A percentile compares a stretch with the other conserved stretches of the same genome.
phyloP scores from a whole-genome alignment of 495 filamentous ascomycete genomes.

The Zalerion maritima region DNA sequence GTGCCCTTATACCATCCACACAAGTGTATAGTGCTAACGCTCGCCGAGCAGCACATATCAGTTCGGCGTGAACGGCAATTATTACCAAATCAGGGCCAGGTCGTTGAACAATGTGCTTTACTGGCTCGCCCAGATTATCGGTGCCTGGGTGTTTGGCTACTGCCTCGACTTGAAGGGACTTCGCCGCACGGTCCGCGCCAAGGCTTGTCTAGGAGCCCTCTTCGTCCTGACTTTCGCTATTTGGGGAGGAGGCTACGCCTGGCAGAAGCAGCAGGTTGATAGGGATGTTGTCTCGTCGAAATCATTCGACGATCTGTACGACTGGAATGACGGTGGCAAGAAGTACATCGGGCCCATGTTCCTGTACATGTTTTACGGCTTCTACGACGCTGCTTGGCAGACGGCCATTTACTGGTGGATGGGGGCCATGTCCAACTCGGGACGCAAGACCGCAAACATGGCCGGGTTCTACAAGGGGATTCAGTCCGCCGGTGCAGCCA shows the following conservation, averaged over 20 bases:
- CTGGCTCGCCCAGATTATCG: slow-evolving; percentile 78
- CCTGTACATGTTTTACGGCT: slow-evolving; percentile 86
- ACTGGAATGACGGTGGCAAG: slow-evolving; percentile 46
- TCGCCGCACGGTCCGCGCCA: slow-evolving; percentile 61
- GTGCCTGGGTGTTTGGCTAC: slow-evolving; percentile 63
- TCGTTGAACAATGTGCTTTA: slow-evolving; percentile 77
- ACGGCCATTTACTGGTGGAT: slow-evolving; percentile 86
- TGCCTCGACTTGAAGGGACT: slow-evolving; percentile 51
- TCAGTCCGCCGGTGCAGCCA: slow-evolving; percentile 83
- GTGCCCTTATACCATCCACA: slow-evolving; percentile 56
- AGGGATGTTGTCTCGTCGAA: slow-evolving; percentile 27
- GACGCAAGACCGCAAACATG: slow-evolving; percentile 82
- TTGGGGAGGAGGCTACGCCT: slow-evolving; percentile 82
- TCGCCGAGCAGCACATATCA: slow-evolving; percentile 37
- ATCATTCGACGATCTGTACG: slow-evolving; percentile 27
- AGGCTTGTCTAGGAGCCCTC: slow-evolving; percentile 48
- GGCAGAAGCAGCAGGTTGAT: slow-evolving; percentile 46
- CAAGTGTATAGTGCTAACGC: slow-evolving; percentile 34
- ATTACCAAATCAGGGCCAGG: slow-evolving; percentile 71
- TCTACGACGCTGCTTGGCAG: slow-evolving; percentile 80
- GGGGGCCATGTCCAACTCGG: slow-evolving; percentile 82
- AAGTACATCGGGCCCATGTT: slow-evolving; percentile 70
- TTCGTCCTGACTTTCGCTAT: slow-evolving; percentile 63
- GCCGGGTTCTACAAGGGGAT: slow-evolving; percentile 93
- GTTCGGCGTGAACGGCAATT: slow-evolving; percentile 45